Evolutionary conservation across 768 basidiomycete species (phyloP).

Genomic region (Mycena maculata): DNA sequence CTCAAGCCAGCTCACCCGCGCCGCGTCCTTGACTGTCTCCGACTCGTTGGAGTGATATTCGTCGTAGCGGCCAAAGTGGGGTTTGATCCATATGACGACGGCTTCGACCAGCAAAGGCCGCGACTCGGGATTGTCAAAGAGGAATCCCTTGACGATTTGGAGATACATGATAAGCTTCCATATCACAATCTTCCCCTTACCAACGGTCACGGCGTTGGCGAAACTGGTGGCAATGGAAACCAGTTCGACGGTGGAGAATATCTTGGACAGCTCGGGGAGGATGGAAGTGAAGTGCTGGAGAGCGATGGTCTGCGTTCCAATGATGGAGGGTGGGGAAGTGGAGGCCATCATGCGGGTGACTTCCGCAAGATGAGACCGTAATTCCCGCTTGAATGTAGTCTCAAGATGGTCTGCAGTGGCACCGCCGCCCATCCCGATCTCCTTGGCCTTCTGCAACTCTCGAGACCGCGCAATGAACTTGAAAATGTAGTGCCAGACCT

Average conservation of each 20-base stretch:
- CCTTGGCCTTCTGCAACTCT: constrained; percentile 86
- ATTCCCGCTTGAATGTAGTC: constrained; percentile 83
- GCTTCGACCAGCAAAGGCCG: constrained; percentile 86
- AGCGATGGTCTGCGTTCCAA: constrained; percentile 95
- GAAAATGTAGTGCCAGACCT: constrained; percentile 98
- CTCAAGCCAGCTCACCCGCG: constrained; percentile 91
- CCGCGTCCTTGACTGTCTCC: constrained; percentile 73
- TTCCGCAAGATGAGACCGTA: constrained; percentile 79
- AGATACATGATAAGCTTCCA: constrained; percentile 96
- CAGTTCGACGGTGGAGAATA: constrained; percentile 85
- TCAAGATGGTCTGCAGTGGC: constrained; percentile 91
- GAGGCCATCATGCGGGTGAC: constrained; percentile 92
- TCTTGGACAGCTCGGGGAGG: constrained; percentile 85
- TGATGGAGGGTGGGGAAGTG: constrained; percentile 83
- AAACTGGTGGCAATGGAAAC: constrained; percentile 90
- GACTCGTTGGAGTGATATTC: constrained; percentile 80
- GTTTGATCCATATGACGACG: constrained; percentile 94
- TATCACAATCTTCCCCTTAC: constrained; percentile 88
- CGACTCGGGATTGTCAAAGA: constrained; percentile 86
- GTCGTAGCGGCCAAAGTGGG: constrained; percentile 92
- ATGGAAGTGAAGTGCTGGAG: constrained; percentile 94
- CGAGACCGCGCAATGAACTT: constrained; percentile 93
- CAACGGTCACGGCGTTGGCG: constrained; percentile 80
- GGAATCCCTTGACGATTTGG: constrained; percentile 88
- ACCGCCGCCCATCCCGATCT: constrained; percentile 81